Evolutionary conservation across 768 basidiomycete species (phyloP).

Genomic region (Candolleomyces eurysporus): DNA sequence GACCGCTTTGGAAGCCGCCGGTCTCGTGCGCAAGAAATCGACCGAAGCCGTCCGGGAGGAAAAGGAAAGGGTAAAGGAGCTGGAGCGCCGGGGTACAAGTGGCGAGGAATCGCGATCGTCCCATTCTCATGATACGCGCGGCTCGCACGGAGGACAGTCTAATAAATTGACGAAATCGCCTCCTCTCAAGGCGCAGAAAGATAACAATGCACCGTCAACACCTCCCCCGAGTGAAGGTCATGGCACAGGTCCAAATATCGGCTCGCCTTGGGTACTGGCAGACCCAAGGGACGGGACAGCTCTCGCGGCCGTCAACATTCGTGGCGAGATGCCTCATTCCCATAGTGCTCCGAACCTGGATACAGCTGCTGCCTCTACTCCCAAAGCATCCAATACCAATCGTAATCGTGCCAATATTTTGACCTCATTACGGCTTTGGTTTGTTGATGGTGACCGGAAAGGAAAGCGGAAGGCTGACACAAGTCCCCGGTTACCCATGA

Average conservation of each 20-base stretch:
- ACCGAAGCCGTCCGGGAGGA: slow-evolving; percentile 70
- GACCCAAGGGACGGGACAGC: slow-evolving; percentile 36
- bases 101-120: slow-evolving; percentile 62
- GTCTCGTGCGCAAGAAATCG: slow-evolving; percentile 81
- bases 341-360: slow-evolving; percentile 41
- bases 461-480: slow-evolving; percentile 70
- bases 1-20: slow-evolving; percentile 83
- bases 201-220: slow-evolving; percentile 42
- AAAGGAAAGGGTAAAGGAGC: slow-evolving; percentile 40
- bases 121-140: slow-evolving; percentile 27
- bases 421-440: slow-evolving; percentile 86
- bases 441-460: slow-evolving; percentile 80
- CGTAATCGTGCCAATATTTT: slow-evolving; percentile 79
- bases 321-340: slow-evolving; percentile 49
- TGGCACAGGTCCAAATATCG: slow-evolving; percentile 29
- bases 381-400: slow-evolving; percentile 19
- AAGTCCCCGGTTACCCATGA: background rate
- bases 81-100: slow-evolving; percentile 39
- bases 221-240: slow-evolving; percentile 44
- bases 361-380: slow-evolving; percentile 17
- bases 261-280: slow-evolving; percentile 76
- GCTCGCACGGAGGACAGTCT: slow-evolving; percentile 51
- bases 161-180: slow-evolving; percentile 68
- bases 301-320: slow-evolving; percentile 39
- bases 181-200: slow-evolving; percentile 51